These are phyloP conservation scores for Sarocladiaceae sp. DNA, from an alignment of 2,329 filamentous ascomycete genomes.

Conservation along the genomic window DNA sequence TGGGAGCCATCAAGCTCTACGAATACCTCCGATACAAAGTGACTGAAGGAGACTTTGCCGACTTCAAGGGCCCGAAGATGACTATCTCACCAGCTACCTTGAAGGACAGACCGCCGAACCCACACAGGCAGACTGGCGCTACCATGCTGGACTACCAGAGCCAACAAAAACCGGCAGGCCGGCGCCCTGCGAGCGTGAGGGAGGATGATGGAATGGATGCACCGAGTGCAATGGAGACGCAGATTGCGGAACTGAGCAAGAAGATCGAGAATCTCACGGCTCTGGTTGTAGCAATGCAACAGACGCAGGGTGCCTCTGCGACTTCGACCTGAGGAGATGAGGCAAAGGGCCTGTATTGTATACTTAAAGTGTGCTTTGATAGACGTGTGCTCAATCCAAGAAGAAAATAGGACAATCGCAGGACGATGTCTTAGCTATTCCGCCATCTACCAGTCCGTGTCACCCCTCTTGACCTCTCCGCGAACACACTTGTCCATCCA, in stretches of 20 bases:
- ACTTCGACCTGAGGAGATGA: neutral
- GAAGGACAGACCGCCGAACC: neutral
- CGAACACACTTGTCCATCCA: slow-evolving; percentile 56
- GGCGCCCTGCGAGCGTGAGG: neutral
- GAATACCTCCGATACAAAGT: slow-evolving; percentile 46
- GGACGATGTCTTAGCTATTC: too few relatives aligned
- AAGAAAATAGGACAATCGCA: too few relatives aligned
- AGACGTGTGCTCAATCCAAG: too few relatives aligned
- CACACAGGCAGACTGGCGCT: neutral
- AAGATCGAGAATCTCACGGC: slow-evolving; percentile 58
- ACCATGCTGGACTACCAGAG: neutral
- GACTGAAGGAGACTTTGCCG: slow-evolving; percentile 38
- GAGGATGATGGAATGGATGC: slow-evolving; percentile 33
- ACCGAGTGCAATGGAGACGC: slow-evolving; percentile 41
- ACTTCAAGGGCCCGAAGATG: slow-evolving; percentile 41
- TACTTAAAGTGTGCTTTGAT: too few relatives aligned
- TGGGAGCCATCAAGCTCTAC: slow-evolving; percentile 65
- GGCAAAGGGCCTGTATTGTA: too few relatives aligned
- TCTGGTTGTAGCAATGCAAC: slow-evolving; percentile 46
- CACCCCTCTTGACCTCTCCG: slow-evolving; percentile 17
- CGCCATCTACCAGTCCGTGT: slow-evolving; percentile 15
- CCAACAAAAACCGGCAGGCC: neutral
- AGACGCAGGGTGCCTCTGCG: slow-evolving; percentile 16
- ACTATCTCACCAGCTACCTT: slow-evolving; percentile 11
- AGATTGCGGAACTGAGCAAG: slow-evolving; percentile 48